A percentile compares a stretch with the other conserved stretches of the same genome.
These are phyloP conservation scores for Pseudozyma hubeiensis DNA, from an alignment of 1,284 basidiomycete genomes.

Conservation along the genomic window DNA sequence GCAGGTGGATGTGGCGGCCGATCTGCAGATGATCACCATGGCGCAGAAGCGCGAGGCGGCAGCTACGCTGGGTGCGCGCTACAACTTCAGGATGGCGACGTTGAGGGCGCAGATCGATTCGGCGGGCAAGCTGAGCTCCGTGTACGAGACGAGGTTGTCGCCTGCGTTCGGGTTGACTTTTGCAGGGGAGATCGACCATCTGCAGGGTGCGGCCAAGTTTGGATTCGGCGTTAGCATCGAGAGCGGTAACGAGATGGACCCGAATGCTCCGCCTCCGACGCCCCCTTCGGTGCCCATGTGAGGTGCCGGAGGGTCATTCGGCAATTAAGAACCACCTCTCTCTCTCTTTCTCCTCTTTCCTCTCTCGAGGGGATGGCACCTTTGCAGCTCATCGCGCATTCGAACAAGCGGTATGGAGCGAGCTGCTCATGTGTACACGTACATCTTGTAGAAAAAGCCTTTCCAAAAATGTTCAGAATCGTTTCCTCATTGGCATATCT, in stretches of 20 bases:
- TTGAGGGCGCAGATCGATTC: constrained; percentile 64
- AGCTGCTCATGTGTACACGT: constrained; percentile 1
- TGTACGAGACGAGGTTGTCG: constrained; percentile 94
- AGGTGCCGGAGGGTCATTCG: background rate
- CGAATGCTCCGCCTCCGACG: constrained; percentile 60
- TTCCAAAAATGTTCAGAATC: background rate
- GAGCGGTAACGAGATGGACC: constrained; percentile 67
- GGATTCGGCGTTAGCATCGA: constrained; percentile 98
- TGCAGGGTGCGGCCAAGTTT: constrained; percentile 89
- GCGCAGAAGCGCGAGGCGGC: constrained; percentile 84
- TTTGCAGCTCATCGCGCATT: too few relatives aligned
- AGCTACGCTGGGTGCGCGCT: constrained; percentile 93
- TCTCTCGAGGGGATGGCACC: background rate
- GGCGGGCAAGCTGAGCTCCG: constrained; percentile 83
- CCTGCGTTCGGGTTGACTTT: constrained; percentile 95
- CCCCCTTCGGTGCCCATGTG: constrained; percentile 67
- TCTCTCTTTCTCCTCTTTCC: background rate
- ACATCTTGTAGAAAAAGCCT: background rate
- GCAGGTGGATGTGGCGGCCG: constrained; percentile 98
- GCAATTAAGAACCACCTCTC: constrained; percentile 16
- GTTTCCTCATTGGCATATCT: background rate
- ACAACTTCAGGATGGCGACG: constrained; percentile 91
- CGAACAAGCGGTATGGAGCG: too few relatives aligned
- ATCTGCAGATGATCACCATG: constrained; percentile 80
- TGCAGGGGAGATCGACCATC: constrained; percentile 97